These are phyloP conservation scores for Aphanoascus verrucosus DNA, from an alignment of 2,329 filamentous ascomycete genomes.

Conservation along the genomic window DNA sequence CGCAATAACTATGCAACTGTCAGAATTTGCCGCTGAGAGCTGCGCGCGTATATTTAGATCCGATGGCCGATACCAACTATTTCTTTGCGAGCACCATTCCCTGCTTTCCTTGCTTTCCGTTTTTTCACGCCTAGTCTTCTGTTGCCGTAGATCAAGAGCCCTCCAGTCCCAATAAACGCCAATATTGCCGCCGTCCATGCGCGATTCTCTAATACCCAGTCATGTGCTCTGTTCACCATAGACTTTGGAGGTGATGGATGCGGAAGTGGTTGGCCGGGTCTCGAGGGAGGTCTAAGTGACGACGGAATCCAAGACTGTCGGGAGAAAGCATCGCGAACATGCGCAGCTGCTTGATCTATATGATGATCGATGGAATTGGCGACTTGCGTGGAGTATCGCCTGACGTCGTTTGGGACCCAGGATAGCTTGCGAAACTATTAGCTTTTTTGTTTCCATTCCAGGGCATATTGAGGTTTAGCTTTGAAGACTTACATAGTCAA, in stretches of 20 bases:
- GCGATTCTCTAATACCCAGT: constrained; percentile 64
- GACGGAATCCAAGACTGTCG: constrained; percentile 63
- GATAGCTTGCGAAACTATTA: constrained; percentile 38
- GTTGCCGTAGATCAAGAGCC: constrained; percentile 48
- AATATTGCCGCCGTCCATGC: constrained; percentile 61
- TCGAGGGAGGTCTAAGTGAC: constrained; percentile 47
- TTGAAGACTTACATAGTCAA: constrained; percentile 55
- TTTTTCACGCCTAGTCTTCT: constrained; percentile 48
- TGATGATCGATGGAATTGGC: constrained; percentile 72
- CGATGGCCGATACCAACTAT: constrained; percentile 48
- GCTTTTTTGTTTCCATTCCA: not conserved
- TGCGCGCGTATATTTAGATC: not conserved
- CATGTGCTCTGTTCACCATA: constrained; percentile 47
- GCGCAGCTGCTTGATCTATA: constrained; percentile 63
- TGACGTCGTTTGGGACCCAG: constrained; percentile 54
- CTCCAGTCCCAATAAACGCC: constrained; percentile 57
- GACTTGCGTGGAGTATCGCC: constrained; percentile 58
- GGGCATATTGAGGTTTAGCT: not conserved
- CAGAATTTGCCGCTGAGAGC: constrained; percentile 2
- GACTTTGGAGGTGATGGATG: constrained; percentile 31
- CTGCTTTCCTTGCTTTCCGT: constrained; percentile 65
- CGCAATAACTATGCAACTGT: constrained; percentile 54
- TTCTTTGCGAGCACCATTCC: constrained; percentile 75
- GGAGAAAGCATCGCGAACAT: constrained; percentile 58
- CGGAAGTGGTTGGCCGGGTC: constrained; percentile 28